A percentile compares a stretch with the other conserved stretches of the same genome.
Evolutionary conservation across 176 grass and related monocot genomes (phyloP).

Genomic region (Paspalum vaginatum): DNA sequence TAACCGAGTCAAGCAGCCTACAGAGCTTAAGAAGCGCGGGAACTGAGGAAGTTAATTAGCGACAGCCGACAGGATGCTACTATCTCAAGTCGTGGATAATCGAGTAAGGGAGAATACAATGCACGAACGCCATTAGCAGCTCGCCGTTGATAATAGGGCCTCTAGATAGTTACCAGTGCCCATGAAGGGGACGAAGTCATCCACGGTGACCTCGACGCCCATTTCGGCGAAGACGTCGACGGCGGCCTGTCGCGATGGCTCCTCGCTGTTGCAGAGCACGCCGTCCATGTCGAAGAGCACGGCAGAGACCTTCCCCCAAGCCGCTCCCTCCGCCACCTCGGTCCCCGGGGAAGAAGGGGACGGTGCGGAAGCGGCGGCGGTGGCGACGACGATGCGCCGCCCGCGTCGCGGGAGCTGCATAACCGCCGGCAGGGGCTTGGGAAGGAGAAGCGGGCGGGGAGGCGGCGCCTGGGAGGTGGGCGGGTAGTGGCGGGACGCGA

Average conservation of each 20-base stretch:
- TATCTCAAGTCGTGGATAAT: not conserved
- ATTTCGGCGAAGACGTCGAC: slow-evolving; percentile 91
- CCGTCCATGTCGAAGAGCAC: slow-evolving; percentile 98
- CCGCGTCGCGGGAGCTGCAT: slow-evolving; percentile 31
- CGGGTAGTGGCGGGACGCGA: slow-evolving; percentile 40
- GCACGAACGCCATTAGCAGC: not conserved
- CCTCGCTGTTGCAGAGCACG: slow-evolving; percentile 96
- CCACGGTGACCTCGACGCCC: slow-evolving; percentile 76
- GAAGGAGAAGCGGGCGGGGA: slow-evolving; percentile 47
- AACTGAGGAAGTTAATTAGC: not conserved
- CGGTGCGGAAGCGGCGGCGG: slow-evolving; percentile 38
- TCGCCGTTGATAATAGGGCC: slow-evolving; percentile 22
- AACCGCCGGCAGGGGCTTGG: slow-evolving; percentile 23
- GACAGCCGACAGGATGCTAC: slow-evolving; percentile 1
- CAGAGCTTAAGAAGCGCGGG: too few species aligned
- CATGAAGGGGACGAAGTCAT: slow-evolving; percentile 97
- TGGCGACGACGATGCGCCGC: slow-evolving; percentile 24
- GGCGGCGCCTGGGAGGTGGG: slow-evolving; percentile 42
- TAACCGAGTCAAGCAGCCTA: not conserved
- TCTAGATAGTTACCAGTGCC: slow-evolving; percentile 65
- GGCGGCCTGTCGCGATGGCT: slow-evolving; percentile 72
- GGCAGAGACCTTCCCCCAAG: slow-evolving; percentile 85
- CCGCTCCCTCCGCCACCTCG: slow-evolving; percentile 25
- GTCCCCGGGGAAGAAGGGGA: slow-evolving; percentile 36
- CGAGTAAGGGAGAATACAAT: not conserved